Evolutionary conservation across 2,329 filamentous ascomycete species (phyloP), one percentile per base, ranked within the genome.

Genomic region (Plenodomus biglobosus): DNA sequence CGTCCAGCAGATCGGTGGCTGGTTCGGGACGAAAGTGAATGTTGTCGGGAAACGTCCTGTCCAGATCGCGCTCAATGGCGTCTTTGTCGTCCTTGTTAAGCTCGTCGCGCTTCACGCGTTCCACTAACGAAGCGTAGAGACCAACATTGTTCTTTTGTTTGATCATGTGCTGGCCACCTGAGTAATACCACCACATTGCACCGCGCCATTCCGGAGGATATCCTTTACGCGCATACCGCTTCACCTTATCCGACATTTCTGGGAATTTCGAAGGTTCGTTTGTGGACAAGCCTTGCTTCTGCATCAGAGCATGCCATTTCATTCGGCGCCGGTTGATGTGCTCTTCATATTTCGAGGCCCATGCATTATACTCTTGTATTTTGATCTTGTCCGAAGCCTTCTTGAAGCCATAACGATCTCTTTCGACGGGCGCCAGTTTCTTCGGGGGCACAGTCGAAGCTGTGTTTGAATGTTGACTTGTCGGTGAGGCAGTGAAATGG

Each of bases 151-250:
- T 81, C 60, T 95, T 83, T 64, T 89, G 86, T 42, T 84, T 82
- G 50, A 96, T 71, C 56, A 90, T 87, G 38, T 85, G 84, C 19
- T 90, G 90, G 1, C 92, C 92, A 17, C 90, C 90, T 10, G 91
- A 90, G 68, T 96, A 97, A 75, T 88, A 96, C 71, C 95, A 97
- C 92, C 92, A 97, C 38, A 92, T 92, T 5, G 89, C 87, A n/a
- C 92, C 92, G 64, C 92, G 84, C 85, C 91, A 95, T 57, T 96
- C 90, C 0, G 92, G 90, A 2, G 92, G 92, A 41, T 96, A 92
- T 15, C 92, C 92, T 72, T 96, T 97, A 42, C 92, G 85, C 40
- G 96, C 83, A 67, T 94, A 96, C 16, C 91, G 83, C 73, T 95
- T 96, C 37, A 94, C 84, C 72, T 95, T 95, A 38, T 85, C 83